Evolutionary conservation across 2,329 filamentous ascomycete genomes (phyloP).

Genomic region (Venturia pyrina): DNA sequence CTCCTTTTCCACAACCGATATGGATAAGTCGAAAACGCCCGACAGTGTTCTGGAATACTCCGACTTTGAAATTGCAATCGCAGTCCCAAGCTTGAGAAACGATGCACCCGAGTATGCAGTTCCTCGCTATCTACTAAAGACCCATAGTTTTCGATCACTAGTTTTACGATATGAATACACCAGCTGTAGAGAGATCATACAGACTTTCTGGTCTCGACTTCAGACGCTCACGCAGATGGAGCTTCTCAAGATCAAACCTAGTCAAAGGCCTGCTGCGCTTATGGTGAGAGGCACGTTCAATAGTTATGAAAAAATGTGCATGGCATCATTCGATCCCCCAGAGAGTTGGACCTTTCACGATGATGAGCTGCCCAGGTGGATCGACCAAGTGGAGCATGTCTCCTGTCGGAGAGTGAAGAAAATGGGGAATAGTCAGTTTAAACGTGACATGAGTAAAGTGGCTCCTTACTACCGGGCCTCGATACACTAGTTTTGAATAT

Average conservation of each 20-base stretch:
- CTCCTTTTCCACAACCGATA: background rate
- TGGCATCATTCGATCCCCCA: too few species aligned
- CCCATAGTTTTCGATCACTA: background rate
- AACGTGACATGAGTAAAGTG: too few species aligned
- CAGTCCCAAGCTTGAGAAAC: background rate
- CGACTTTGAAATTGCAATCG: background rate
- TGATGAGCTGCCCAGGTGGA: too few species aligned
- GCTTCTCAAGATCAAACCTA: background rate
- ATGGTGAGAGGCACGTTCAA: too few species aligned
- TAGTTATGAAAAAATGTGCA: too few species aligned
- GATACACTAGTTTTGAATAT: too few species aligned
- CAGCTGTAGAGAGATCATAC: background rate
- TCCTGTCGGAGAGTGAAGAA: background rate
- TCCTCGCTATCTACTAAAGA: background rate
- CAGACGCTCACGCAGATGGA: background rate
- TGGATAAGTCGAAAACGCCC: background rate
- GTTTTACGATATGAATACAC: background rate
- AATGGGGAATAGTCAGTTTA: too few species aligned
- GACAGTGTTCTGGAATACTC: background rate
- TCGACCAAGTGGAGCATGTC: too few species aligned
- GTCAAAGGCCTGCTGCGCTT: background rate
- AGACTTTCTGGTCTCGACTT: background rate
- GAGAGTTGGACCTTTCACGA: too few species aligned
- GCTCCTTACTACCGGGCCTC: too few species aligned
- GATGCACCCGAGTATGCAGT: too few species aligned